Base-by-base conservation (phyloP, 306 rosid genomes). In the Cucurbita maxima region DNA sequence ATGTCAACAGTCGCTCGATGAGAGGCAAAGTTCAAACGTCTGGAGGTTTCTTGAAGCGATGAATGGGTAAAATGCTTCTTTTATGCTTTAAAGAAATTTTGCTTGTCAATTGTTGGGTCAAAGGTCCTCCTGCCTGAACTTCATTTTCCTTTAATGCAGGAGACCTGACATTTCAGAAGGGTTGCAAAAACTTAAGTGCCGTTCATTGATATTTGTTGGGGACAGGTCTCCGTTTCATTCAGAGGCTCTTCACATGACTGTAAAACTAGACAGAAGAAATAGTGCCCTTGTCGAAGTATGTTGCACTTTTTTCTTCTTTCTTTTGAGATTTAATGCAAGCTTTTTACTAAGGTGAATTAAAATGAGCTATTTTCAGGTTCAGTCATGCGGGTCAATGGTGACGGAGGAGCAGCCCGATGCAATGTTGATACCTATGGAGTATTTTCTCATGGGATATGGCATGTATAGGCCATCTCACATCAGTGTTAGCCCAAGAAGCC, bases 351-450 rank as follows among this genome's bases (percentile, higher is more conserved):
- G 10, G 12, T 25, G 25, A 53, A 70, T 13, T 14, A 66, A 66
- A 41, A 10, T 18, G 47, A 30, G 44, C 25, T 45, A 84, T 78
- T 51, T 52, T 19, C 87, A 94, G 99, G 99, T 94, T 79, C 97
- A 94, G 84, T 88, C 88, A 78, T 94, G 99, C 14, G 97, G 99
- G 52, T 89, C 99, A 36, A 84, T 91, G 96, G 96, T 94, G 76
- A 94, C 97, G 57, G 99, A 89, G 84, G 99, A 94, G 86, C 99
- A 94, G 82, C 99, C 99, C 55, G 92, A 91, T 70, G 97, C 99
- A 5, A 91, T 94, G 99, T 81, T 88, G 86, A 88, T 91, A 81
- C 99, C 99, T 41, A 66, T 94, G 81, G 97, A 94, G 81, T 91
- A 89, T 71, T 94, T 91, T 76, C 87, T 91, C 40, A 94, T 87